Evolutionary conservation across 148 eudicot genomes (phyloP).

Genomic region (Beta vulgaris): DNA sequence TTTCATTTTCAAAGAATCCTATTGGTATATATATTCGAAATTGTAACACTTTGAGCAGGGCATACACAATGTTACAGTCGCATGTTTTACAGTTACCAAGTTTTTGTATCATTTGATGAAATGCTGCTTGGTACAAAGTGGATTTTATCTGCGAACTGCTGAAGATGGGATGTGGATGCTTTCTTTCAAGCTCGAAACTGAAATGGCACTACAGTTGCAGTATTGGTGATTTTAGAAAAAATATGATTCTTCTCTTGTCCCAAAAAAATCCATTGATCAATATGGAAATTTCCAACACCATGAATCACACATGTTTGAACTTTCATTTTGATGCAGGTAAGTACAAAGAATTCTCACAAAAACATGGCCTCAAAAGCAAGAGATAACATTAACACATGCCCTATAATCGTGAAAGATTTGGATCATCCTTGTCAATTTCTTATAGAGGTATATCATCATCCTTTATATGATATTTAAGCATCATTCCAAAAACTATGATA

Average conservation of each 20-base stretch:
- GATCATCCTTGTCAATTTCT: slow-evolving; percentile 68
- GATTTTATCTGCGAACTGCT: too few relatives aligned
- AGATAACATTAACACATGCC: slow-evolving; percentile 49
- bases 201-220: slow-evolving; percentile 16
- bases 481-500: too few relatives aligned
- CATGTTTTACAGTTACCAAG: slow-evolving; percentile 15
- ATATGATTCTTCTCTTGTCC: slow-evolving; percentile 29
- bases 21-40: slow-evolving; percentile 3
- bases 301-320: slow-evolving; percentile 13
- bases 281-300: neutral
- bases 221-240: slow-evolving; percentile 16
- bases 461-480: too few relatives aligned
- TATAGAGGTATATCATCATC: slow-evolving; percentile 72
- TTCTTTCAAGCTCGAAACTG: slow-evolving; percentile 14
- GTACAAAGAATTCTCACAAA: slow-evolving; percentile 20
- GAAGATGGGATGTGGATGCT: slow-evolving; percentile 12
- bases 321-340: slow-evolving; percentile 26
- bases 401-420: slow-evolving; percentile 75
- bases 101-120: slow-evolving; percentile 9
- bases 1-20: too few relatives aligned
- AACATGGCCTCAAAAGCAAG: slow-evolving; percentile 47
- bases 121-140: slow-evolving; percentile 14
- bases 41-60: slow-evolving; percentile 26
- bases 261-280: slow-evolving; percentile 19
- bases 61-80: slow-evolving; percentile 15